Percentiles rank a stretch among this genome's conserved stretches.
Evolutionary conservation across 306 rosid species (phyloP).

Genomic region (Amphicarpaea edgeworthii): DNA sequence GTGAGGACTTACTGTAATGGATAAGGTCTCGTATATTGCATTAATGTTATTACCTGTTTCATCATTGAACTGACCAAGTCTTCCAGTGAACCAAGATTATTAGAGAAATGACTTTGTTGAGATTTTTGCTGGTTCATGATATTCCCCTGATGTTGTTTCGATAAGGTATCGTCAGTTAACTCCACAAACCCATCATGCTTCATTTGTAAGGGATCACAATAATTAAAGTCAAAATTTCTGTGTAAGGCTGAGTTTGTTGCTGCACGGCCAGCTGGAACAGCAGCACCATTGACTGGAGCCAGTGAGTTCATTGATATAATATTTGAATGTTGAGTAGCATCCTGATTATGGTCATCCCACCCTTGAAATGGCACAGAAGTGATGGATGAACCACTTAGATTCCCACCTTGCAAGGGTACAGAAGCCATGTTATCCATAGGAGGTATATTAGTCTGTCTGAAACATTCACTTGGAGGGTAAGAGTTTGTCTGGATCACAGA

Average conservation of each 20-base stretch:
- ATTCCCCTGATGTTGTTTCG: slow-evolving; percentile 56
- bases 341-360: slow-evolving; percentile 73
- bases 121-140: slow-evolving; percentile 62
- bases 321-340: slow-evolving; percentile 58
- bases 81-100: slow-evolving; percentile 78
- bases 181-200: slow-evolving; percentile 58
- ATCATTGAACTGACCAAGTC: slow-evolving; percentile 76
- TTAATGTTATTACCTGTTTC: slow-evolving; percentile 70
- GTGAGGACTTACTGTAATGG: not conserved
- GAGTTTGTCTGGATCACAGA: slow-evolving; percentile 64
- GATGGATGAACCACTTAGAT: slow-evolving; percentile 56
- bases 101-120: slow-evolving; percentile 56
- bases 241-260: slow-evolving; percentile 49
- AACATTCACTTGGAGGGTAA: slow-evolving; percentile 54
- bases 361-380: slow-evolving; percentile 59
- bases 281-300: slow-evolving; percentile 58
- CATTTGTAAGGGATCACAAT: slow-evolving; percentile 54
- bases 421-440: slow-evolving; percentile 54
- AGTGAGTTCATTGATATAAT: slow-evolving; percentile 58
- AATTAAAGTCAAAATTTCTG: slow-evolving; percentile 56
- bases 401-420: slow-evolving; percentile 54
- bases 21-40: slow-evolving; percentile 8
- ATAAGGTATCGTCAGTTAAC: slow-evolving; percentile 48
- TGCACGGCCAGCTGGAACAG: slow-evolving; percentile 54
- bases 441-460: slow-evolving; percentile 53